Percentiles rank a stretch among this genome's conserved stretches.
Evolutionary conservation across 1,139 yeast genomes (phyloP).

Genomic region (Hansenula anomala): DNA sequence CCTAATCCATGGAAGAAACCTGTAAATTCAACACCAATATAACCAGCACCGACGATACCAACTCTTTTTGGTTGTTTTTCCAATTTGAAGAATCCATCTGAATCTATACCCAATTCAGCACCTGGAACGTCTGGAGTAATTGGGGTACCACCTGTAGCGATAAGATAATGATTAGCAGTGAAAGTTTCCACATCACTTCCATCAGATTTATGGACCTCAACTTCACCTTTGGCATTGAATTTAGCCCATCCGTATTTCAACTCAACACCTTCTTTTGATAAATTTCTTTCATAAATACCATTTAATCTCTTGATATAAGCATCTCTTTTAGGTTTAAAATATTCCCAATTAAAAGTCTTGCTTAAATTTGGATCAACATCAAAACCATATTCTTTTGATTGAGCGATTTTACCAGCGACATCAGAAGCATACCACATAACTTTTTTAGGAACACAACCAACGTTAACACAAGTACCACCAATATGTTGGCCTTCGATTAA

Average conservation of each 20-base stretch:
- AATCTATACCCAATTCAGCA: slow-evolving; percentile 75
- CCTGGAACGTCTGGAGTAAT: slow-evolving; percentile 73
- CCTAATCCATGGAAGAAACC: slow-evolving; percentile 91
- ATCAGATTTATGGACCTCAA: slow-evolving; percentile 56
- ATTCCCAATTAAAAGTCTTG: slow-evolving; percentile 71
- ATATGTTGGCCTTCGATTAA: slow-evolving; percentile 74
- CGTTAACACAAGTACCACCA: slow-evolving; percentile 99
- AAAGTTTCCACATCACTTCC: slow-evolving; percentile 41
- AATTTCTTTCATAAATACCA: slow-evolving; percentile 87
- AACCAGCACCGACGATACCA: slow-evolving; percentile 96
- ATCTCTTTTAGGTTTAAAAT: slow-evolving; percentile 81
- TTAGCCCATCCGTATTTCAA: slow-evolving; percentile 84
- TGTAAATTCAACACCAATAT: slow-evolving; percentile 91
- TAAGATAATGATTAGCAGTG: slow-evolving; percentile 76
- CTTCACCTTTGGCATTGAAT: slow-evolving; percentile 65
- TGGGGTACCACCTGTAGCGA: slow-evolving; percentile 94
- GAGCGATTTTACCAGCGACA: slow-evolving; percentile 66
- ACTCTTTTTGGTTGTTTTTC: slow-evolving; percentile 83
- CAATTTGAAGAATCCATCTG: slow-evolving; percentile 88
- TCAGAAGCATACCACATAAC: slow-evolving; percentile 98
- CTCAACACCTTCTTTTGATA: slow-evolving; percentile 85
- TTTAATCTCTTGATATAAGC: slow-evolving; percentile 84
- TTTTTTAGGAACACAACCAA: slow-evolving; percentile 98
- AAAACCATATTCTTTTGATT: slow-evolving; percentile 82
- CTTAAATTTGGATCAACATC: slow-evolving; percentile 48